phyloP scores from a whole-genome alignment of 768 basidiomycete species.

The Phanerochaete sordida region DNA sequence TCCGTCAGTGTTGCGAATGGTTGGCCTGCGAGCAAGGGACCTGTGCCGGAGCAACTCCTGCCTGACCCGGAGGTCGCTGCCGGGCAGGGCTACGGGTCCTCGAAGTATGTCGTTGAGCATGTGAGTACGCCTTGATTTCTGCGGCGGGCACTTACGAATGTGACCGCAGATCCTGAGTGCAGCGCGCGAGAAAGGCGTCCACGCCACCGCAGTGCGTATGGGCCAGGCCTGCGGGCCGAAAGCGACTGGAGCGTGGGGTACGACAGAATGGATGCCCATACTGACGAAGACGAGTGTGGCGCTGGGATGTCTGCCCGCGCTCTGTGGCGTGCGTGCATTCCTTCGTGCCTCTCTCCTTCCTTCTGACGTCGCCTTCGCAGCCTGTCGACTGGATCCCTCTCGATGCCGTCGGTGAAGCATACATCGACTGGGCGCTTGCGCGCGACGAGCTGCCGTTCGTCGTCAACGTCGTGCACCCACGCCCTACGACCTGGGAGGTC shows the following conservation, averaged over 20 bases:
- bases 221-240: too few relatives aligned
- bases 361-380: too few relatives aligned
- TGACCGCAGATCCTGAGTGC: conserved; percentile 7
- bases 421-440: conserved; percentile 2
- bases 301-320: too few relatives aligned
- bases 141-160: neutral
- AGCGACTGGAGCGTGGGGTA: too few relatives aligned
- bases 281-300: too few relatives aligned
- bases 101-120: conserved; percentile 40
- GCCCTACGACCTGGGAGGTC: neutral
- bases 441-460: neutral
- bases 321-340: too few relatives aligned
- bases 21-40: conserved; percentile 5
- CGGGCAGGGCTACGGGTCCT: conserved; percentile 36
- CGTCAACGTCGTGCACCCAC: conserved; percentile 10
- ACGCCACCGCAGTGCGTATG: conserved; percentile 22
- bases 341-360: too few relatives aligned
- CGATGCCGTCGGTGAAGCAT: conserved; percentile 3
- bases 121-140: conserved; percentile 11
- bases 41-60: conserved; percentile 24
- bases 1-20: conserved; percentile 27
- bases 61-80: conserved; percentile 24
- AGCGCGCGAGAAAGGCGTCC: conserved; percentile 1
- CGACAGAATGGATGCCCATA: too few relatives aligned
- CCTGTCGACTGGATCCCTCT: conserved; percentile 10